Conservation (phyloP, 768 basidiomycete species). For the Boletus insuetus region DNA sequence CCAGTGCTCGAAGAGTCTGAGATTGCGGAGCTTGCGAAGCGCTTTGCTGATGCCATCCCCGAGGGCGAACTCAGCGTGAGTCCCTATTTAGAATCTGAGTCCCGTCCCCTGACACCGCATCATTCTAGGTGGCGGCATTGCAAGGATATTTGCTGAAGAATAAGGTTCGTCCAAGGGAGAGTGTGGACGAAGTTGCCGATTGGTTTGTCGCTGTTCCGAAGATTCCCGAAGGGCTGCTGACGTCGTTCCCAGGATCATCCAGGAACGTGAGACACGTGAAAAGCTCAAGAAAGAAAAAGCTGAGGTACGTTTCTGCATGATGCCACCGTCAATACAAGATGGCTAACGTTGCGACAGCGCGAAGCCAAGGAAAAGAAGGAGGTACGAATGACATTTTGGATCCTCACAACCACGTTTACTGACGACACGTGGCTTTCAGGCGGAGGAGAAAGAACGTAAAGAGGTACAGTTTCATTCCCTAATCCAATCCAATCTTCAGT, state of each 20-base stretch:
- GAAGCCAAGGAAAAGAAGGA: conserved; percentile 82
- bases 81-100: conserved; percentile 9
- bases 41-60: conserved; percentile 79
- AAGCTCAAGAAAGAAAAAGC: conserved; percentile 81
- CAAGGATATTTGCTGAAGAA: conserved; percentile 89
- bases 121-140: conserved; percentile 66
- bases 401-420: not conserved
- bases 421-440: conserved; percentile 27
- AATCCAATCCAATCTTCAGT: not conserved
- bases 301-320: conserved; percentile 36
- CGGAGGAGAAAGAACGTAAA: conserved; percentile 62
- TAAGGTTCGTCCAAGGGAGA: conserved; percentile 85
- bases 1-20: conserved; percentile 75
- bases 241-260: conserved; percentile 44
- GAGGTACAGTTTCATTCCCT: conserved; percentile 41
- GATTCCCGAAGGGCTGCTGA: not conserved
- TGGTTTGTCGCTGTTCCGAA: conserved; percentile 46
- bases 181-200: conserved; percentile 72
- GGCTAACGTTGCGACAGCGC: conserved; percentile 43
- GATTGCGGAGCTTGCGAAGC: conserved; percentile 73
- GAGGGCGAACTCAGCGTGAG: conserved; percentile 85
- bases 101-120: not conserved
- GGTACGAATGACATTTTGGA: conserved; percentile 28
- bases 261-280: conserved; percentile 81
- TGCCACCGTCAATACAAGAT: not conserved